Evolutionary conservation across 495 filamentous ascomycete species (phyloP), one percentile per base, ranked within the genome.

Genomic region (Stereocaulon alpinum): DNA sequence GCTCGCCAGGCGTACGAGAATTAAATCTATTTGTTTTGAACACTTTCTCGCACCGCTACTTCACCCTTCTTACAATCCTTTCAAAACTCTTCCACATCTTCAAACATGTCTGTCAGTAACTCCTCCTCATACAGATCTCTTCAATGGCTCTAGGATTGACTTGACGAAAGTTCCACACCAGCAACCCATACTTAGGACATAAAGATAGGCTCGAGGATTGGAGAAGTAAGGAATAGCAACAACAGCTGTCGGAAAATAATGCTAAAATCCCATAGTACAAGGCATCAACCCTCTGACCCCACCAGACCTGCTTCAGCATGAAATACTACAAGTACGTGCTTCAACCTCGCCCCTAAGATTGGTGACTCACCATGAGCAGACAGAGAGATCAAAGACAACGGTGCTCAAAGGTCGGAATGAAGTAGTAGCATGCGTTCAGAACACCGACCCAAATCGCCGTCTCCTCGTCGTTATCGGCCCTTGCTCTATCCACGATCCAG

Each of bases 401-500:
- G 91, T 97, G 51, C 75, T 95, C 51, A 76, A 82, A 65, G 93
- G 91, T 63, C 88, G 93, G 58, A 81, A 80, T 63, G 89, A 95
- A 67, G 86, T 90, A 61, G 79, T 90, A 58, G 77, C 83, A 51
- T 86, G 96, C 69, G 88, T 97, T 61, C 90, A 87, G 69, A 81
- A 80, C 56, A 72, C 70, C 11, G 84, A 85, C 67, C 73, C 77
- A 43, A 79, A 83, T 66, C 89, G 95, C 76, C 89, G 91, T 51
- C 86, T 98, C 6, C 82, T 98, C 60, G 93, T 97, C 63, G 82
- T 98, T 54, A 87, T 93, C 66, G 93, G 93, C 1, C 93, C 93
- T 32, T 98, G 93, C 80, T 96, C 91, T 48, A 90, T 98, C 69
- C 93, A 98, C 76, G 93, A 98, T 72, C 93, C 93, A 2, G 82